Base-by-base conservation (phyloP, 2,329 filamentous ascomycete species). In the Achaetomium macrosporum region DNA sequence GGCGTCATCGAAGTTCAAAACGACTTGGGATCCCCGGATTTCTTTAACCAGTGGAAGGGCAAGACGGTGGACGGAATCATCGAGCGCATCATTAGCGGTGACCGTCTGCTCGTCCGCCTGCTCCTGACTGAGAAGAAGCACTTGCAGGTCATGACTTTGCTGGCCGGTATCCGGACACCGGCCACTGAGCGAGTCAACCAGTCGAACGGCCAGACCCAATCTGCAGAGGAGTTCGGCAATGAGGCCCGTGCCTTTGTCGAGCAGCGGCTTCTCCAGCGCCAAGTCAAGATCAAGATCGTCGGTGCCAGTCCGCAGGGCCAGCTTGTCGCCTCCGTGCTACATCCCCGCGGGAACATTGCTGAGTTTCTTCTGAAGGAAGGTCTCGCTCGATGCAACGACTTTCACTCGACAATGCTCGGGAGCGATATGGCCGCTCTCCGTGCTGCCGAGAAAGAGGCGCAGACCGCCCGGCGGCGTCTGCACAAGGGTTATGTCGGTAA, bases 401-500 rank as follows among this genome's bases (percentile, higher is more conserved):
- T 93, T 71, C 93, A 99, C 74, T 95, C 92, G 1, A 95, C 90
- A 37, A 78, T 96, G 73, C 81, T 99, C 11, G 93, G 93, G 42
- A 75, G 82, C 46, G 88, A 92, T 63, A 99, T 99, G 93, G 84
- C 86, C 40, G 70, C 80, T 53, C 82, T 97, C 53, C 84, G 93
- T 58, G 82, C 88, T 59, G 91, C 93, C 1, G 93, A 99, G 74
- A 92, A 88, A 69, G 75, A 81, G 54, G 93, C 93, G 5, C 90
- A 90, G 71, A 80, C 83, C 59, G 80, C 81, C 60, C 86, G 87
- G 64, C 77, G 86, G 42, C 88, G 90, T 43, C 68, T 97, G 15
- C 95, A 93, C 77, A 89, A 88, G 68, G 81, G 87, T 59, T 85
- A 90, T 65, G 85, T 90, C 33, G 82, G 83, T 56, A 90, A 89